phyloP scores from a whole-genome alignment of 2,329 filamentous ascomycete species.

The Colletotrichum costaricense region DNA sequence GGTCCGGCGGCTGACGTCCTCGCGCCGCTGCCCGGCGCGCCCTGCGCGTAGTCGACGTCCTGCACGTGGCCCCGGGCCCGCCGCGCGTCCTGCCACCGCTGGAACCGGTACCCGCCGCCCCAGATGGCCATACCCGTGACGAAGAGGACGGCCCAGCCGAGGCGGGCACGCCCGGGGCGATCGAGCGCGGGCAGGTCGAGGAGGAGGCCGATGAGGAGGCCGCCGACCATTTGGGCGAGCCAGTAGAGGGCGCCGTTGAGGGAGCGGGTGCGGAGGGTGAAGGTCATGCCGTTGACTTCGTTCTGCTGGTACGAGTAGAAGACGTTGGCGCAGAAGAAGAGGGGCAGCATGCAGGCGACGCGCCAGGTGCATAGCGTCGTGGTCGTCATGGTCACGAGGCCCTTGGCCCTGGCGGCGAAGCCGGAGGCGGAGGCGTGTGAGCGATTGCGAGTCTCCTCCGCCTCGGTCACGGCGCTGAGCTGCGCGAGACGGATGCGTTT shows the following conservation, averaged over 20 bases:
- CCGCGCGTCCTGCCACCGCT: slow-evolving; percentile 63
- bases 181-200: slow-evolving; percentile 56
- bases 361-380: too few species aligned
- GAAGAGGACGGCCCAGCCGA: slow-evolving; percentile 59
- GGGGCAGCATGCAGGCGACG: too few species aligned
- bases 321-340: too few species aligned
- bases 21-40: slow-evolving; percentile 58
- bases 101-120: slow-evolving; percentile 74
- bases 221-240: slow-evolving; percentile 67
- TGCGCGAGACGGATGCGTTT: slow-evolving; percentile 52
- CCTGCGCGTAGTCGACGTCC: slow-evolving; percentile 59
- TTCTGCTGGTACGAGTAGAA: too few species aligned
- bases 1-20: slow-evolving; percentile 50
- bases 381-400: too few species aligned
- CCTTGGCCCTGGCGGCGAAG: too few species aligned
- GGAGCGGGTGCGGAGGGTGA: slow-evolving; percentile 47
- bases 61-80: slow-evolving; percentile 52
- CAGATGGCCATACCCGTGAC: slow-evolving; percentile 63
- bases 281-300: too few species aligned
- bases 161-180: slow-evolving; percentile 57
- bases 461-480: slow-evolving; percentile 49
- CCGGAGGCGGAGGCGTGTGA: too few species aligned
- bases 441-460: slow-evolving; percentile 25
- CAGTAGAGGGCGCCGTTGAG: slow-evolving; percentile 67
- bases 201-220: slow-evolving; percentile 57